Evolutionary conservation across 2,329 filamentous ascomycete species (phyloP).

Genomic region (Ustulina deusta): DNA sequence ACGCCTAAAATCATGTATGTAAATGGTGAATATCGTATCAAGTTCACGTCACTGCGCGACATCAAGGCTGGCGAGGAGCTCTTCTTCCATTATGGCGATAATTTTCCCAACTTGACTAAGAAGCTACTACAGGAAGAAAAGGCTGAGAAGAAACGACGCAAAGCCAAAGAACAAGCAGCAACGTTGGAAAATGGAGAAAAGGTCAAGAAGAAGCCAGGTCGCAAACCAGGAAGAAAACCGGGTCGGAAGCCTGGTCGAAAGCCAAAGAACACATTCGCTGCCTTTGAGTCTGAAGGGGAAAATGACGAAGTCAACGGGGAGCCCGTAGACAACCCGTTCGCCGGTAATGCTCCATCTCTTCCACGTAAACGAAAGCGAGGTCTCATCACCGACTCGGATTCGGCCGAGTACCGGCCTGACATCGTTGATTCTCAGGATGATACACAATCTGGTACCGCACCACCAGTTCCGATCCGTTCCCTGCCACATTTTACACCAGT

Average conservation of each 20-base stretch:
- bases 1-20: constrained; percentile 76
- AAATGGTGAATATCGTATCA: constrained; percentile 81
- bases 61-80: constrained; percentile 80
- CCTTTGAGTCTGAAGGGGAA: constrained; percentile 46
- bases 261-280: constrained; percentile 50
- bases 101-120: constrained; percentile 72
- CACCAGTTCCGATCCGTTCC: constrained; percentile 13
- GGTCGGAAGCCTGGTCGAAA: constrained; percentile 49
- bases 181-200: constrained; percentile 43
- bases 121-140: constrained; percentile 61
- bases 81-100: constrained; percentile 83
- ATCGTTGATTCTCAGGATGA: constrained; percentile 45
- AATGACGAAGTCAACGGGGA: constrained; percentile 45
- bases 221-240: constrained; percentile 49
- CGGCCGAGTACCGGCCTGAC: constrained; percentile 47
- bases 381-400: constrained; percentile 43
- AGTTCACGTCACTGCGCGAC: constrained; percentile 74
- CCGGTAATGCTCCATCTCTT: constrained; percentile 37
- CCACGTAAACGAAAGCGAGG: constrained; percentile 48
- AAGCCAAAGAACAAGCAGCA: constrained; percentile 47
- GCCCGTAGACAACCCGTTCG: constrained; percentile 44
- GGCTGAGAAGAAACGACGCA: constrained; percentile 50
- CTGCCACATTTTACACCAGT: constrained; percentile 13
- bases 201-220: constrained; percentile 48
- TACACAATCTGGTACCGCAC: constrained; percentile 39